Percentiles rank a stretch among this genome's conserved stretches.
Conservation (phyloP, 192 early-diverging fungal species). For the Backusella tuberculispora region DNA sequence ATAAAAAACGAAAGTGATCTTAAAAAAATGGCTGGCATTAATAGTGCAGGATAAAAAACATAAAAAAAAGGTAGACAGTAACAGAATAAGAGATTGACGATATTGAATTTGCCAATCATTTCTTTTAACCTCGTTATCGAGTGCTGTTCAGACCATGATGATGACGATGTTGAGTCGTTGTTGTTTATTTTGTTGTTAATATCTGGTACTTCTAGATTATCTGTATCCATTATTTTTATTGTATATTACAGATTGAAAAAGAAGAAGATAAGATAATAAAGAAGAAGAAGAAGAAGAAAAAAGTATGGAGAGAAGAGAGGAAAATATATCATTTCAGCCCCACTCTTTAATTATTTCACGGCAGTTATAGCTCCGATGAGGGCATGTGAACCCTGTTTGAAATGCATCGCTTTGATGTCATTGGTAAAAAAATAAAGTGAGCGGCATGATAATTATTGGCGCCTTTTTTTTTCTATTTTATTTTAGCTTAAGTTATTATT, state of each 20-base stretch:
- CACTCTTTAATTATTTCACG: neutral
- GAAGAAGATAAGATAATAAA: neutral
- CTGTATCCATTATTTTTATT: neutral
- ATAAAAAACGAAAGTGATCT: constrained; percentile 39
- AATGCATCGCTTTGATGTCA: constrained; percentile 10
- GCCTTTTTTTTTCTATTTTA: constrained; percentile 3
- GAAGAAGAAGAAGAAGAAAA: neutral
- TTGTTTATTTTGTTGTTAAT: neutral
- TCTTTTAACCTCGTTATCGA: constrained; percentile 4
- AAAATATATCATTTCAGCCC: neutral
- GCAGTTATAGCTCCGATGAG: neutral
- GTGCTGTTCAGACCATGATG: neutral
- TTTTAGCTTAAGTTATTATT: no score
- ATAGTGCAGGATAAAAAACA: constrained; percentile 41
- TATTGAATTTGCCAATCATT: constrained; percentile 39
- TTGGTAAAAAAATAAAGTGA: neutral
- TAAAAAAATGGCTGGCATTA: constrained; percentile 45
- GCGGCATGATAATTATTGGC: constrained; percentile 8
- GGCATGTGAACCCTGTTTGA: constrained; percentile 13
- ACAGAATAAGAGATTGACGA: constrained; percentile 41
- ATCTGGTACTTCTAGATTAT: neutral
- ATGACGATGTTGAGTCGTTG: no score
- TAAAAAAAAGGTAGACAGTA: constrained; percentile 48
- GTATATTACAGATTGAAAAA: neutral
- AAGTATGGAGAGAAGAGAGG: no score